Evolutionary conservation across 2,329 filamentous ascomycete species (phyloP).

Genomic region (Orbilia ellipsospora): DNA sequence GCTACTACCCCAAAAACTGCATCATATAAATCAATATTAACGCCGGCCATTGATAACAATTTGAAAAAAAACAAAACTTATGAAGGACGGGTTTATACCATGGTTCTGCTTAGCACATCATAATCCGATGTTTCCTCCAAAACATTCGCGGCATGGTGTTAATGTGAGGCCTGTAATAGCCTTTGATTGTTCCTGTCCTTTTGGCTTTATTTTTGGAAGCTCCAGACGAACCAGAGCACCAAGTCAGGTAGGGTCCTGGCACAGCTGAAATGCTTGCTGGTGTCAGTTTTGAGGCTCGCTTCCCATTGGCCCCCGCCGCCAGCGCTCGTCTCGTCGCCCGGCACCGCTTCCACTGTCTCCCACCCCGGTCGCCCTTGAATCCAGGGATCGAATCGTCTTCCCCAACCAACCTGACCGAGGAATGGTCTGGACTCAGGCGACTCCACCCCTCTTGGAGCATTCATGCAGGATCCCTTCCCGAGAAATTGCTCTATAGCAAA

Average conservation of each 20-base stretch:
- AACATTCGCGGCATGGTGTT: slow-evolving; percentile 1
- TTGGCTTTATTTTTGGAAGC: slow-evolving; percentile 40
- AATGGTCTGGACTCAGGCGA: slow-evolving; percentile 44
- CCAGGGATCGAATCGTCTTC: slow-evolving; percentile 16
- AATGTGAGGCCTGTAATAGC: neutral
- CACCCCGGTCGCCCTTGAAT: slow-evolving; percentile 20
- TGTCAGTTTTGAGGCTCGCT: slow-evolving; percentile 14
- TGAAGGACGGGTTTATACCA: slow-evolving; percentile 23
- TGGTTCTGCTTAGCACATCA: slow-evolving; percentile 39
- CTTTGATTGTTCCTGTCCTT: slow-evolving; percentile 25
- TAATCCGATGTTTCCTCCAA: neutral
- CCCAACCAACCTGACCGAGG: slow-evolving; percentile 33
- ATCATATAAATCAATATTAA: slow-evolving; percentile 38
- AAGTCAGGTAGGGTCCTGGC: slow-evolving; percentile 13
- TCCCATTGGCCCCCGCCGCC: slow-evolving; percentile 30
- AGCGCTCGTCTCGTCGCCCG: slow-evolving; percentile 11
- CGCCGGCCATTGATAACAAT: slow-evolving; percentile 2
- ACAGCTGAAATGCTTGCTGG: slow-evolving; percentile 27
- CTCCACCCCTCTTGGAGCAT: slow-evolving; percentile 35
- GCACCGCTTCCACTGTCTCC: slow-evolving; percentile 9
- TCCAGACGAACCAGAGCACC: neutral
- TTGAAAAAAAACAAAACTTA: slow-evolving; percentile 14
- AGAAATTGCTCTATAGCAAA: slow-evolving; percentile 50
- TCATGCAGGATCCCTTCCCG: slow-evolving; percentile 43
- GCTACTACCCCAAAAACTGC: slow-evolving; percentile 24